Base-by-base conservation (phyloP, 2,329 filamentous ascomycete species). In the Orbilia ellipsospora region DNA sequence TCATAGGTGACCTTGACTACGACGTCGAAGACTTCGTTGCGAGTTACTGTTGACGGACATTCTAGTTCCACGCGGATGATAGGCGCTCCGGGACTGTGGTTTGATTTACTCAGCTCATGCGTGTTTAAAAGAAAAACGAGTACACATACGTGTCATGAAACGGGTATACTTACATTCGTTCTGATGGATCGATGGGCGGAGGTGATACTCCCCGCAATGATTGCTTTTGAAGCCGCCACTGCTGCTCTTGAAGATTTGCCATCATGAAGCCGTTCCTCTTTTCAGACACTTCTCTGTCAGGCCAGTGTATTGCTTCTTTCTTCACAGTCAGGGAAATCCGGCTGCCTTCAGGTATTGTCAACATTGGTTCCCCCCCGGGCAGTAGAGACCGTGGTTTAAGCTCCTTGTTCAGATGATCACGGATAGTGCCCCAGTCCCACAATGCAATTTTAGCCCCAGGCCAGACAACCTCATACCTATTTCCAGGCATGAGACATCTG, bases 121-220 rank as follows among this genome's bases (percentile, higher is more conserved):
- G 42, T 45, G 42, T 45, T 45, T 45, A 45, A 45, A 45, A 45
- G 42, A 45, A 45, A 45, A 45, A 45, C 42, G 42, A 45, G 42
- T 45, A 45, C 42, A 45, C 42, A 45, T 45, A 45, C 13, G 42
- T 45, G 42, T 45, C 42, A 45, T 45, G 42, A 45, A 45, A 45
- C 42, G 42, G 42, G 42, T 45, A 16, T 45, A 45, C 42, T 45
- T 45, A 45, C 42, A 45, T 45, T 45, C 42, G 42, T 45, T 45
- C 42, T 45, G 42, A 45, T 45, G 42, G 42, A 15, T 45, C 42
- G 42, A 45, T 45, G 12, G 42, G 42, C 42, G 42, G 42, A 13
- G 42, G 42, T 45, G 42, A 45, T 45, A 45, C 42, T 45, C 42
- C n/a, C 42, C 42, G 42, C 42, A 45, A 45, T 45, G 42, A 45